phyloP scores from a whole-genome alignment of 2,329 filamentous ascomycete species.

The Diaporthe amygdali region DNA sequence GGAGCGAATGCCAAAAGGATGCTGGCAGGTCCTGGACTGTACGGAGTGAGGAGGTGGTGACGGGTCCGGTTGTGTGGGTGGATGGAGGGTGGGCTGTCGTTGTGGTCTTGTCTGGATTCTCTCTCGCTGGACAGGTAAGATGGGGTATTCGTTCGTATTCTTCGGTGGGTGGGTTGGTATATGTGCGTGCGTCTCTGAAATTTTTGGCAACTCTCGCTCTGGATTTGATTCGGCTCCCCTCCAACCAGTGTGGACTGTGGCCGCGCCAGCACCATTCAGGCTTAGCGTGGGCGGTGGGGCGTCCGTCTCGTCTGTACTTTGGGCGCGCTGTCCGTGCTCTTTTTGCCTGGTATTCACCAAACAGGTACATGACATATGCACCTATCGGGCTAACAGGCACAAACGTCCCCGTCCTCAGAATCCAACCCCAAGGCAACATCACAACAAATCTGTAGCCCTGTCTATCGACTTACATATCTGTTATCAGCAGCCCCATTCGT shows the following conservation, averaged over 20 bases:
- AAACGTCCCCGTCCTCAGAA: too few species aligned
- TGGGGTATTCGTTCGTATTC: constrained; percentile 16
- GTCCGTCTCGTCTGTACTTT: too few species aligned
- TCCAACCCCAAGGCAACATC: too few species aligned
- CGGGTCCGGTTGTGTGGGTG: neutral
- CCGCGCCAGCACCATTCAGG: neutral
- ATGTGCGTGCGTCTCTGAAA: constrained; percentile 9
- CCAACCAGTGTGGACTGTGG: constrained; percentile 5
- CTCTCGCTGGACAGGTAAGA: neutral
- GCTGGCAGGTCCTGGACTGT: constrained; percentile 1
- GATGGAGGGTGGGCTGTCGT: neutral
- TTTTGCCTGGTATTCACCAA: too few species aligned
- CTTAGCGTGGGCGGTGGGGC: neutral
- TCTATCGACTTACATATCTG: too few species aligned
- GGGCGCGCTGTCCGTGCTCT: too few species aligned
- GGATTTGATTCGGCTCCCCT: constrained; percentile 2
- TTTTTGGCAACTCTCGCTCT: constrained; percentile 1
- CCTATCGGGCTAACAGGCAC: neutral
- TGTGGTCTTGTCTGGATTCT: neutral
- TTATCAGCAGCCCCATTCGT: neutral
- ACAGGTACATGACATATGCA: neutral
- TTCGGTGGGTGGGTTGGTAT: neutral
- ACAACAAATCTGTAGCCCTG: too few species aligned
- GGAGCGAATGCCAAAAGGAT: neutral
- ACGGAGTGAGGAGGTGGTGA: constrained; percentile 9